Percentiles rank a stretch among this genome's conserved stretches.
These are phyloP conservation scores for Xylaria palmicola DNA, from an alignment of 495 filamentous ascomycete genomes.

Conservation along the genomic window DNA sequence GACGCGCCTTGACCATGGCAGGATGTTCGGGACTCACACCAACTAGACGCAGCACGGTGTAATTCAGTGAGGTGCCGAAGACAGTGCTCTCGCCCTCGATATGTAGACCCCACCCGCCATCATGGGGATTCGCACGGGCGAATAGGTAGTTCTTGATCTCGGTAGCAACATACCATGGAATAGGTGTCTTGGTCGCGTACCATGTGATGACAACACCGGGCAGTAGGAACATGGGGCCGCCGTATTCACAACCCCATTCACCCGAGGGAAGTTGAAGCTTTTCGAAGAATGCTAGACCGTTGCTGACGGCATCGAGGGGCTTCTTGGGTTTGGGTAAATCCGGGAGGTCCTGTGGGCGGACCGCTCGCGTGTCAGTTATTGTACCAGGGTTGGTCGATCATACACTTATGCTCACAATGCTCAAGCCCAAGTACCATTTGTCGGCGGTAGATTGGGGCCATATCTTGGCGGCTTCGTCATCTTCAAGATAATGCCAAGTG, in stretches of 20 bases:
- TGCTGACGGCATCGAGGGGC: slow-evolving; percentile 73
- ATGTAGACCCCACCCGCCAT: slow-evolving; percentile 96
- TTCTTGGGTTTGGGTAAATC: slow-evolving; percentile 66
- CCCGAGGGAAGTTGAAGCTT: slow-evolving; percentile 83
- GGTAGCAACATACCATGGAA: slow-evolving; percentile 74
- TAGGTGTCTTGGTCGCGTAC: slow-evolving; percentile 86
- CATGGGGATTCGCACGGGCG: slow-evolving; percentile 77
- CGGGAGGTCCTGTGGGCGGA: slow-evolving; percentile 62
- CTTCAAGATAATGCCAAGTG: slow-evolving; percentile 89
- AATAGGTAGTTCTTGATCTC: slow-evolving; percentile 96
- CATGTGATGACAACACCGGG: slow-evolving; percentile 83
- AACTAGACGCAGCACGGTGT: slow-evolving; percentile 78
- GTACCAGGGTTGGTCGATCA: slow-evolving; percentile 3
- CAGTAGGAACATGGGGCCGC: slow-evolving; percentile 82
- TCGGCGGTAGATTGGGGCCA: slow-evolving; percentile 89
- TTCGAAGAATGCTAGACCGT: slow-evolving; percentile 87
- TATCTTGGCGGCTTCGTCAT: slow-evolving; percentile 65
- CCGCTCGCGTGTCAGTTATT: not conserved
- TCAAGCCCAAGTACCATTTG: slow-evolving; percentile 78
- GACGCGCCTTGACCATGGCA: slow-evolving; percentile 82
- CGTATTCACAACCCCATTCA: slow-evolving; percentile 97
- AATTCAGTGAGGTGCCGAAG: slow-evolving; percentile 89
- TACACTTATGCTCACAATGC: slow-evolving; percentile 46
- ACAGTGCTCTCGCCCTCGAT: slow-evolving; percentile 93
- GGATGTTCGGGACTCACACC: slow-evolving; percentile 86